A percentile compares a stretch with the other conserved stretches of the same genome.
Evolutionary conservation across 148 eudicot genomes (phyloP).

Genomic region (Vaccinium corymbosum): DNA sequence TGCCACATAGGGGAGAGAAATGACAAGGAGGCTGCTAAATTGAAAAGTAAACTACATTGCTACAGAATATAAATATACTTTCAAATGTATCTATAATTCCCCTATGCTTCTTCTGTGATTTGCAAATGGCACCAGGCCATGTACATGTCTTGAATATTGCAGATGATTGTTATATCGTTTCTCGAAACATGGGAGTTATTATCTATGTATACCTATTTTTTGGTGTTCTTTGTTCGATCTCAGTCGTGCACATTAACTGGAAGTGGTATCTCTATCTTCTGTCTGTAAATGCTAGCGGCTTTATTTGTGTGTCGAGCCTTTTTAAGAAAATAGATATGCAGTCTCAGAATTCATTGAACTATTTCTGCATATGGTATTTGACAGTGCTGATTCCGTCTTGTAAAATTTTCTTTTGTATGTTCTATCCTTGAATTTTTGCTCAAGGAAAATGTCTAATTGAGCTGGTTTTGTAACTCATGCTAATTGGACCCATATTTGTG

Average conservation of each 20-base stretch:
- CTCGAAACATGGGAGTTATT: not conserved
- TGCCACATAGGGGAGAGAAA: not conserved
- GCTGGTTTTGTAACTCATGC: not conserved
- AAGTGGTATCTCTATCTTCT: not conserved
- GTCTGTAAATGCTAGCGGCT: not conserved
- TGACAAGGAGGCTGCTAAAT: not conserved
- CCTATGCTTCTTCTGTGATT: too few relatives aligned
- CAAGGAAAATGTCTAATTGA: not conserved
- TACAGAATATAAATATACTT: not conserved
- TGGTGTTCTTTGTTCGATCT: too few relatives aligned
- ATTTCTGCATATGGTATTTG: not conserved
- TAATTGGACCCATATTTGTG: not conserved
- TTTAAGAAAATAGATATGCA: not conserved
- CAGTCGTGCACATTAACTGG: too few relatives aligned
- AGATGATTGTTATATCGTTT: not conserved
- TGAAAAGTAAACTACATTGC: not conserved
- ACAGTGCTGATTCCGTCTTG: not conserved
- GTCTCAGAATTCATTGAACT: not conserved
- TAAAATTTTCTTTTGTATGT: not conserved
- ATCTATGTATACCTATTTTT: not conserved
- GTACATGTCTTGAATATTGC: too few relatives aligned
- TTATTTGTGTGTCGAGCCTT: not conserved
- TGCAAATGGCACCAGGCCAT: too few relatives aligned
- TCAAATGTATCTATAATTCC: too few relatives aligned
- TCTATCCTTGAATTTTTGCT: constrained; percentile 6